Evolutionary conservation across 345 rosid genomes (phyloP), one percentile per base, ranked within the genome.

Genomic region (Rhizophora mangle): DNA sequence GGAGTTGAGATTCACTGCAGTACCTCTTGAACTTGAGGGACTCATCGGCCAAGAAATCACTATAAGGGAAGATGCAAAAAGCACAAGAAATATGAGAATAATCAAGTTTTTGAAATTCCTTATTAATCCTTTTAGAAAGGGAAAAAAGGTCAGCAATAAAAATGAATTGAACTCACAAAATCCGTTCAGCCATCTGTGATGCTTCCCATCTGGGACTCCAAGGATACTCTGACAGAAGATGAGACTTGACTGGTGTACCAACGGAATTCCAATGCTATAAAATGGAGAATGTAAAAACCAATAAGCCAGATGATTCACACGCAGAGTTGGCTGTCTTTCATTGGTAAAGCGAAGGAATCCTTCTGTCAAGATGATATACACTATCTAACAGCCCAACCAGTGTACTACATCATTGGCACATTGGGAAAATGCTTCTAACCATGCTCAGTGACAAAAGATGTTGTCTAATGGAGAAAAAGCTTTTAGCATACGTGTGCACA

Each of bases 171-270:
- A 80, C 94, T 84, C 57, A 95, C 99, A 77, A 84, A 34, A 90
- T 76, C 59, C 91, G 87, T 75, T 92, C 99, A 20, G 89, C 96
- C 99, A 88, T 93, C 69, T 71, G 84, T 2, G 85, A 75, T 32
- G 70, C 54, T 72, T 95, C 97, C 99, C 99, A 95, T 79, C 98
- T 87, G 24, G 99, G 99, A 85, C 96, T 95, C 98, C 99, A 95
- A 64, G 97, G 97, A 74, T 83, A 95, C 36, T 90, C 96, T 0
- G 82, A 32, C 46, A 86, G 81, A 60, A 82, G 79, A 52, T 85
- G 72, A 1, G 96, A 92, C 83, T 87, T 87, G 56, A 83, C 74
- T 1, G 92, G 94, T 24, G 81, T 68, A 30, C 88, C 89, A 67
- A 72, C 76, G 5, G 84, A 36, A 71, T 89, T 85, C 69, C 84